phyloP scores from a whole-genome alignment of 2,329 filamentous ascomycete genomes.

The Pseudophaeomoniella oleicola region DNA sequence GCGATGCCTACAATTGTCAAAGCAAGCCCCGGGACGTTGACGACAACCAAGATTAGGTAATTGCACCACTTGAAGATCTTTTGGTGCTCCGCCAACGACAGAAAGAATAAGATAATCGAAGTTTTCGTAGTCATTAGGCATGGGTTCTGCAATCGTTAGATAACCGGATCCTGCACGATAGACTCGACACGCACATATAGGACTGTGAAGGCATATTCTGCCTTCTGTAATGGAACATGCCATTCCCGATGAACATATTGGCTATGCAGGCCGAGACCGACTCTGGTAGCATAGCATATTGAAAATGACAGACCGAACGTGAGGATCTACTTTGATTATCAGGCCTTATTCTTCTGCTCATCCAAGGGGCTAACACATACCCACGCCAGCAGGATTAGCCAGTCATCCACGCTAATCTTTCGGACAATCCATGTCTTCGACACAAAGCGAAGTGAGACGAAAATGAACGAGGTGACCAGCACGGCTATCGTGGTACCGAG shows the following conservation, averaged over 20 bases:
- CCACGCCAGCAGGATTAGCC: slow-evolving; percentile 70
- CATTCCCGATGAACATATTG: slow-evolving; percentile 17
- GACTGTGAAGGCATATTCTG: slow-evolving; percentile 46
- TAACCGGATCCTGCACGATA: slow-evolving; percentile 7
- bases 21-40: slow-evolving; percentile 64
- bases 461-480: slow-evolving; percentile 54
- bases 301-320: slow-evolving; percentile 32
- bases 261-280: slow-evolving; percentile 29
- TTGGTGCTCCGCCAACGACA: slow-evolving; percentile 54
- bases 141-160: slow-evolving; percentile 49
- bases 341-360: slow-evolving; percentile 6
- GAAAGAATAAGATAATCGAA: slow-evolving; percentile 82
- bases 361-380: slow-evolving; percentile 17
- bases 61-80: slow-evolving; percentile 66
- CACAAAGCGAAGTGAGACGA: slow-evolving; percentile 60
- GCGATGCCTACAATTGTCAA: slow-evolving; percentile 79
- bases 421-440: slow-evolving; percentile 61
- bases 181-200: slow-evolving; percentile 35
- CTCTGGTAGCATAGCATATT: slow-evolving; percentile 27
- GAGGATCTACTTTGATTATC: slow-evolving; percentile 17
- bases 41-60: slow-evolving; percentile 61
- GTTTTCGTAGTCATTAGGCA: slow-evolving; percentile 84
- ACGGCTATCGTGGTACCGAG: slow-evolving; percentile 27
- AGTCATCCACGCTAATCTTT: slow-evolving; percentile 62
- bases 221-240: slow-evolving; percentile 24